These are phyloP conservation scores for Plantago major DNA, from an alignment of 257 asterid genomes.

Conservation along the genomic window DNA sequence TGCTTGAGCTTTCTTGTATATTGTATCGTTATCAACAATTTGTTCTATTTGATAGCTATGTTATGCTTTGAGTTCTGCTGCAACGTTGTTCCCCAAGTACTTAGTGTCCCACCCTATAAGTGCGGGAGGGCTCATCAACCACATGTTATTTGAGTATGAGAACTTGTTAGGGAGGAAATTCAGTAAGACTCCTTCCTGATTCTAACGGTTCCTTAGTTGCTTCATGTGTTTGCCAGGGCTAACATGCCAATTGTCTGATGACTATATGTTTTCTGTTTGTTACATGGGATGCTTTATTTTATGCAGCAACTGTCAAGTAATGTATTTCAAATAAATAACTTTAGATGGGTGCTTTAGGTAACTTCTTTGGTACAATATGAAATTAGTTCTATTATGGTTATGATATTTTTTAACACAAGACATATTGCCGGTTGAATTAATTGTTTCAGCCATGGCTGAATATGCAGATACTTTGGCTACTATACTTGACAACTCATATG, in stretches of 20 bases:
- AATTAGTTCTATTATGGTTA: no score
- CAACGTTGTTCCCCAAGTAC: not conserved
- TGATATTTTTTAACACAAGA: no score
- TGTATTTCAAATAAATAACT: not conserved
- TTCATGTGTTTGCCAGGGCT: no score
- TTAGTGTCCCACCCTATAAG: conserved; percentile 6
- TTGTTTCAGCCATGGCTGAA: no score
- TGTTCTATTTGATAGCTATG: not conserved
- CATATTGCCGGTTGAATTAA: no score
- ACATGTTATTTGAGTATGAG: conserved; percentile 84
- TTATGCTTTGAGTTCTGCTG: not conserved
- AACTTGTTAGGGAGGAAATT: conserved; percentile 63
- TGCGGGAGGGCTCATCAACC: conserved; percentile 89
- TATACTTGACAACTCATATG: no score
- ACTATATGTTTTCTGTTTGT: not conserved
- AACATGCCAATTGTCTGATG: not conserved
- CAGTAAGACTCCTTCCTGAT: conserved; percentile 41
- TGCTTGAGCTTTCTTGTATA: no score
- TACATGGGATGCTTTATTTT: not conserved
- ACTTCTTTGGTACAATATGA: not conserved
- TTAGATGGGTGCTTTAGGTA: not conserved
- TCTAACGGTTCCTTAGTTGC: conserved; percentile 12
- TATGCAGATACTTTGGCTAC: no score
- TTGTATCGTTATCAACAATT: no score
- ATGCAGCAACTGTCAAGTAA: not conserved